Percentiles rank a stretch among this genome's conserved stretches.
These are phyloP conservation scores for Mycena olivaceomarginata DNA, from an alignment of 768 basidiomycete species.

Conservation along the genomic window DNA sequence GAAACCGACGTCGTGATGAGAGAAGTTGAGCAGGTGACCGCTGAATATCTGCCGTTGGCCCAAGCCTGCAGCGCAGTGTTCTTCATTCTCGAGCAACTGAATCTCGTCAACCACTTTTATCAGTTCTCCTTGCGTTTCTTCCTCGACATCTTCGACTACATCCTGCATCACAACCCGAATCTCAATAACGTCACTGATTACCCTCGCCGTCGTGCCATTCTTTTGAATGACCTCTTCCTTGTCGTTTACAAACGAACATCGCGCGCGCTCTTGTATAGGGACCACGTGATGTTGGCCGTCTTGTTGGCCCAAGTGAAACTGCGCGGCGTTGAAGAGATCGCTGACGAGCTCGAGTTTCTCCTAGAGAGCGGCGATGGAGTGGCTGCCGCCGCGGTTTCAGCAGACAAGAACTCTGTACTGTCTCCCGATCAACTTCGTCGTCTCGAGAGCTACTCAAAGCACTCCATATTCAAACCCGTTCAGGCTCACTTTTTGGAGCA, in stretches of 20 bases:
- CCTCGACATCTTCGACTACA: constrained; percentile 98
- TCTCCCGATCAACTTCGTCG: constrained; percentile 82
- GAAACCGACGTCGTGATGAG: constrained; percentile 97
- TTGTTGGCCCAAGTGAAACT: constrained; percentile 93
- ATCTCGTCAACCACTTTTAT: constrained; percentile 97
- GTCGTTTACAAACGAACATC: constrained; percentile 93
- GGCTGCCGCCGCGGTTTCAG: constrained; percentile 58
- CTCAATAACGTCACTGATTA: constrained; percentile 88
- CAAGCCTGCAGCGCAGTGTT: constrained; percentile 97
- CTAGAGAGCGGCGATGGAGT: constrained; percentile 89
- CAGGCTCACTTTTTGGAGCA: constrained; percentile 76
- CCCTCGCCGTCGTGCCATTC: constrained; percentile 81
- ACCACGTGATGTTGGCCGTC: constrained; percentile 93
- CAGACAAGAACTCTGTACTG: constrained; percentile 68
- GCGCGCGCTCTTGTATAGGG: constrained; percentile 91
- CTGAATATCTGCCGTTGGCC: constrained; percentile 95
- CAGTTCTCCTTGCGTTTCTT: constrained; percentile 99
- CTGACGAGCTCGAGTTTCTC: constrained; percentile 93
- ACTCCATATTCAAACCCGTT: constrained; percentile 87
- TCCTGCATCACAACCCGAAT: constrained; percentile 94
- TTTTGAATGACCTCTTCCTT: constrained; percentile 93
- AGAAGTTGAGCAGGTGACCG: constrained; percentile 96
- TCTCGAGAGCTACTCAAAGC: constrained; percentile 82
- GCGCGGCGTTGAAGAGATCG: constrained; percentile 85
- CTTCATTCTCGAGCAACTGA: constrained; percentile 97